Evolutionary conservation across 2,329 filamentous ascomycete genomes (phyloP), one percentile per base, ranked within the genome.

Genomic region (Cercospora zeina): DNA sequence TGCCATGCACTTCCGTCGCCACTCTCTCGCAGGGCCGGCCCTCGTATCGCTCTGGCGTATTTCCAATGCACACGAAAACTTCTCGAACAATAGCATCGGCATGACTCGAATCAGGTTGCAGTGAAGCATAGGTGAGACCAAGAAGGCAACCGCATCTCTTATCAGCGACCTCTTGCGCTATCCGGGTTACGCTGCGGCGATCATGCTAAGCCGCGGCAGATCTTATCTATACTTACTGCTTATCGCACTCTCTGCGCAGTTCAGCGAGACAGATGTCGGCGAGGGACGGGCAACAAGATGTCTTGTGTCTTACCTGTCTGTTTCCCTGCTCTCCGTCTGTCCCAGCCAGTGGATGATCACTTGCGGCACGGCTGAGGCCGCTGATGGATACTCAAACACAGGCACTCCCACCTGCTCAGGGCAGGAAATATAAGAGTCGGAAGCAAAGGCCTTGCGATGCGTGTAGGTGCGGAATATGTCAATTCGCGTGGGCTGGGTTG

Each of bases 401-500:
- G 24, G 50, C 36, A 54, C 60, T 31, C 39, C 56, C 37, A 14
- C 61, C 55, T 13, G 56, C 54, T 51, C 61, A 63, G 42, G 67
- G 67, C 49, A 62, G 67, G 14, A 67, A 63, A 31, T 69, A 69
- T 54, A 69, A 69, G 57, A 65, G 62, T n/a, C 59, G 67, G 14
- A 69, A 66, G 49, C 65, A 69, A 54, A 53, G 67, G 36, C 67
- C 67, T 30, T 69, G 67, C 53, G 67, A 69, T 61, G 66, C 64
- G 21, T 68, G 62, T 34, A 58, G 56, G 56, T 50, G 16, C 33
- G 36, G 33, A 27, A 27, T 11, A 27, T 10, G 4, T 24, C 24
- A 31, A 30, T 16, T 14, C 14, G 24, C 30, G 6, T 16, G 24
- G 24, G 6, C 24, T 14, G 4, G 5, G 19, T n/a, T 51, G 14